A percentile compares a stretch with the other conserved stretches of the same genome.
Conservation (phyloP, 192 early-diverging fungal genomes). For the Anaeromyces robustus region DNA sequence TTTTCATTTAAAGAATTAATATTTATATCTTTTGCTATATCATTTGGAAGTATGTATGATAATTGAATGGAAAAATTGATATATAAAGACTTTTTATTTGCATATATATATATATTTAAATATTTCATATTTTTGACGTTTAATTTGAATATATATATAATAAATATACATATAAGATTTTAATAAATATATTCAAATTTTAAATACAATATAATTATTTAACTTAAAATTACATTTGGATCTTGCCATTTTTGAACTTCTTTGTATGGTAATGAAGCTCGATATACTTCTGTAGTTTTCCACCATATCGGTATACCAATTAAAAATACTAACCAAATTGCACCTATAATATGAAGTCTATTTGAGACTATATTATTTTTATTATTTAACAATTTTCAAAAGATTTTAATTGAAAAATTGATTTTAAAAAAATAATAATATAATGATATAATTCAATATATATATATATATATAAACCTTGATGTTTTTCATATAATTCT, state of each 20-base stretch:
- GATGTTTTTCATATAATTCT: neutral
- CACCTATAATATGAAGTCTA: conserved; percentile 1
- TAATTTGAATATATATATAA: neutral
- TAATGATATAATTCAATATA: too few species aligned
- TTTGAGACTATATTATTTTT: neutral
- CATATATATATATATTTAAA: conserved; percentile 3
- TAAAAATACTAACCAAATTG: conserved; percentile 26
- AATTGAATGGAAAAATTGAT: conserved; percentile 1
- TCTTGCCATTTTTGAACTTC: conserved; percentile 40
- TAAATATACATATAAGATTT: neutral
- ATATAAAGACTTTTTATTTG: neutral
- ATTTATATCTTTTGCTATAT: neutral
- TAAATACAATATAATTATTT: neutral
- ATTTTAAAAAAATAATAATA: too few species aligned
- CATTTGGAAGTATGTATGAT: neutral
- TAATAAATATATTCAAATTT: neutral
- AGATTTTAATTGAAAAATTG: too few species aligned
- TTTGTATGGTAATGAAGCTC: conserved; percentile 49
- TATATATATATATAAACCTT: neutral
- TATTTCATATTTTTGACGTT: conserved; percentile 1
- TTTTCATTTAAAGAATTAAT: neutral
- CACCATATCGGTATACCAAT: conserved; percentile 63
- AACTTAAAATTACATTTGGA: neutral
- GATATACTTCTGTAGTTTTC: conserved; percentile 62
- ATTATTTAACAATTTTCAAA: too few species aligned